A percentile compares a stretch with the other conserved stretches of the same genome.
These are phyloP conservation scores for Symbiotaphrina buchneri DNA, from an alignment of 495 filamentous ascomycete species.

Conservation along the genomic window DNA sequence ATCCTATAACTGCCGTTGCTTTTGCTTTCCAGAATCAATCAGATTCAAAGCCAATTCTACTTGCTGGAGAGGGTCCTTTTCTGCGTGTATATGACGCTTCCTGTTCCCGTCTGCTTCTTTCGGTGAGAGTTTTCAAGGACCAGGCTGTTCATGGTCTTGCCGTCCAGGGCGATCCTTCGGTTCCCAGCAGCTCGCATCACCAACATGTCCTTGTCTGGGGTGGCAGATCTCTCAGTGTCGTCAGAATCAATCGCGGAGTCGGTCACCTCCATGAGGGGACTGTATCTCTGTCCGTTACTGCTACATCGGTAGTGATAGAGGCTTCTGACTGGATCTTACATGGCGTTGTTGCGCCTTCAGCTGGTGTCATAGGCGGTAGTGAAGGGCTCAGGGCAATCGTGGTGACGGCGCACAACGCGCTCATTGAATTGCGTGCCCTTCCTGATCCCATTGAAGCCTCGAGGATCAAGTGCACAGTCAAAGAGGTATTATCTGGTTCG, in stretches of 20 bases:
- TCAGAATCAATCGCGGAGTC: slow-evolving; percentile 7
- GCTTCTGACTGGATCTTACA: slow-evolving; percentile 72
- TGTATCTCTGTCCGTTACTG: too few relatives aligned
- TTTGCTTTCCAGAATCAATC: slow-evolving; percentile 13
- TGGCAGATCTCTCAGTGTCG: slow-evolving; percentile 15
- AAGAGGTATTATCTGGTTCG: slow-evolving; percentile 43
- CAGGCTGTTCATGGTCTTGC: slow-evolving; percentile 52
- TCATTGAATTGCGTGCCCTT: too few relatives aligned
- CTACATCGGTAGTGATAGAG: slow-evolving; percentile 8
- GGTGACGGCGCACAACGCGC: slow-evolving; percentile 71
- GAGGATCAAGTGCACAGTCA: slow-evolving; percentile 13
- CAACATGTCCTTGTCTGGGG: slow-evolving; percentile 31
- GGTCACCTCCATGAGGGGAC: slow-evolving; percentile 7
- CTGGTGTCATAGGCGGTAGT: too few relatives aligned
- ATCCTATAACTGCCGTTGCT: slow-evolving; percentile 34
- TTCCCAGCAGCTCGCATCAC: background rate
- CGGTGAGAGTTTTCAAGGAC: slow-evolving; percentile 26
- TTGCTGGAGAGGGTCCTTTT: slow-evolving; percentile 55
- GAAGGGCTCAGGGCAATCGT: slow-evolving; percentile 24
- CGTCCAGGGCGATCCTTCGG: slow-evolving; percentile 9
- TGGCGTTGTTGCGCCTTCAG: slow-evolving; percentile 26
- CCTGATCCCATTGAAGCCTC: background rate
- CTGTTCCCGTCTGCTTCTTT: background rate
- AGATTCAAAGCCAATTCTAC: slow-evolving; percentile 18
- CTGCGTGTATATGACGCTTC: slow-evolving; percentile 33